These are phyloP conservation scores for Kodamaea neixiangensis DNA, from an alignment of 805 yeast genomes.

Conservation along the genomic window DNA sequence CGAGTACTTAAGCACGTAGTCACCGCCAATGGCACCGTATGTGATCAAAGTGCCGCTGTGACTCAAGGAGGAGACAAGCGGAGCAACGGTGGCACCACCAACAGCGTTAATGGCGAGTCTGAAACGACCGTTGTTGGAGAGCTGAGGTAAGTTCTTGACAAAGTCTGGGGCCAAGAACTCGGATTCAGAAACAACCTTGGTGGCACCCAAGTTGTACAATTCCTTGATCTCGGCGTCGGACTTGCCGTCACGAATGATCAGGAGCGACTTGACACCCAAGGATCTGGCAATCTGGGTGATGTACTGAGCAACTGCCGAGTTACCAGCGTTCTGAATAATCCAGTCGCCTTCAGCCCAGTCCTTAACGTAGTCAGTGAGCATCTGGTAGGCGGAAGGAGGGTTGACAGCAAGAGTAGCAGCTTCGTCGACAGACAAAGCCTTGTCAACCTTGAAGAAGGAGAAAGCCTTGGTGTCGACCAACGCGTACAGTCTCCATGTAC, in stretches of 20 bases:
- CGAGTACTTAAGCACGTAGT: slow-evolving; percentile 20
- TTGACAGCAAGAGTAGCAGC: slow-evolving; percentile 25
- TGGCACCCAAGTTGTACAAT: slow-evolving; percentile 24
- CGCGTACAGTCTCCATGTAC: slow-evolving; percentile 27
- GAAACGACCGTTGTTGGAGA: slow-evolving; percentile 20
- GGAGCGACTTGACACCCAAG: slow-evolving; percentile 27
- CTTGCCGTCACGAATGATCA: slow-evolving; percentile 33
- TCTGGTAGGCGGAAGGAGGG: slow-evolving; percentile 24
- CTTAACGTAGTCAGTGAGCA: slow-evolving; percentile 19
- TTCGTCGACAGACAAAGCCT: slow-evolving; percentile 12
- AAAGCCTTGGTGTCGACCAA: slow-evolving; percentile 10
- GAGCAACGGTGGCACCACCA: slow-evolving; percentile 29
- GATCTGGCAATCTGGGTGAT: slow-evolving; percentile 30
- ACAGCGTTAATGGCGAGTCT: slow-evolving; percentile 35
- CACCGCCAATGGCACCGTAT: slow-evolving; percentile 27
- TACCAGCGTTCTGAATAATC: slow-evolving; percentile 37
- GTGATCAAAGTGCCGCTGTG: slow-evolving; percentile 30
- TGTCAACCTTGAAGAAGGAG: slow-evolving; percentile 6
- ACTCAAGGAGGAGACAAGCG: slow-evolving; percentile 26
- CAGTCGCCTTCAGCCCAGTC: slow-evolving; percentile 30
- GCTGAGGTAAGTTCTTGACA: slow-evolving; percentile 17
- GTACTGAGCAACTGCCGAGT: slow-evolving; percentile 34
- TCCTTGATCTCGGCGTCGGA: slow-evolving; percentile 24
- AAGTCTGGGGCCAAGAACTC: slow-evolving; percentile 24
- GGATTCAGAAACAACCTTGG: slow-evolving; percentile 28